Base-by-base conservation (phyloP, 345 rosid species). In the Hevea brasiliensis region DNA sequence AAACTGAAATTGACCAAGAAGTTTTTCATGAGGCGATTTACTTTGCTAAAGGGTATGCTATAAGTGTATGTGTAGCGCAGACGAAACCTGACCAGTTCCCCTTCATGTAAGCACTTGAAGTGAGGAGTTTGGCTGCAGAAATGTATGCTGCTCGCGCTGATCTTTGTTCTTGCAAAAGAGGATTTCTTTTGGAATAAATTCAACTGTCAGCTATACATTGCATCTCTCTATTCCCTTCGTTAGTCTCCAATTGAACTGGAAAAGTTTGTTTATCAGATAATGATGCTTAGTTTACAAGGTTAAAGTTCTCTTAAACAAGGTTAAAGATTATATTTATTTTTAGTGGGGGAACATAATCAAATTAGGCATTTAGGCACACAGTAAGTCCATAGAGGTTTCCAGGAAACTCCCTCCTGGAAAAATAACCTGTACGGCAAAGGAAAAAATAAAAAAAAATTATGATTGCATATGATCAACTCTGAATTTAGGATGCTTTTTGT, bases 31-130 rank as follows among this genome's bases (percentile, higher is more conserved):
- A 82, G 35, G 71, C 65, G 32, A 66, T 70, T 13, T 82, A 80
- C 60, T 76, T 76, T 17, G 75, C 57, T 4, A 80, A 84, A 72
- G 74, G 60, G 18, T 68, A 72, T 44, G 32, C 32, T 20, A 21
- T 42, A 6, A 74, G 84, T 55, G 79, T 82, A 8, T 86, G 89
- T 14, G 76, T 86, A 1, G 81, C 82, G 26, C 84, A 81, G 67
- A 76, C 85, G 11, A 50, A 24, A 32, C 78, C 82, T n/a, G 44
- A 73, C 50, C 75, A 75, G 68, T 27, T 76, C 29, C 87, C 89
- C 41, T 81, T 81, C 65, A 73, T 86, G 32, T 83, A 84, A 1
- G 87, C 87, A 8, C 71, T 83, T 26, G 75, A 86, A 79, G 81
- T 84, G 23, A 61, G 77, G 26, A 37, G 56, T 68, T 56, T 84